Evolutionary conservation across 345 rosid genomes (phyloP), one percentile per base, ranked within the genome.

Genomic region (Syzygium aqueum): DNA sequence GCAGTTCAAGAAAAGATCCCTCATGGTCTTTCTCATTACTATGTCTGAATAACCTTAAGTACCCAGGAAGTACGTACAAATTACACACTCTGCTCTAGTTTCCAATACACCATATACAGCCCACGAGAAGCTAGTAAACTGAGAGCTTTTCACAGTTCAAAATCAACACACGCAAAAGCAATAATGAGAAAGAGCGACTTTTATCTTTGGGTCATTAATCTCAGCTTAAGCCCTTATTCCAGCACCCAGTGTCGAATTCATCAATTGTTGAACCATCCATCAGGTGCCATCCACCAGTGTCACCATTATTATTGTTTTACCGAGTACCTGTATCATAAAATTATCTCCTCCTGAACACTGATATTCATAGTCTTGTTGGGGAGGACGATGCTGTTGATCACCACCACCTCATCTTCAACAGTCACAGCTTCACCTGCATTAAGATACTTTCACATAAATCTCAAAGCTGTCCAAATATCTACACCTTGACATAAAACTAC

Each of bases 381-480:
- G 87, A 97, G 99, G 88, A 97, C 98, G 67, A 97, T 95, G 93
- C 99, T 87, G 89, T 93, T 96, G 28, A 94, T 92, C 89, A 97
- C 95, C 84, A 97, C 97, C 14, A 96, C 96, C 90, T 96, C 98
- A 89, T 97, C 99, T 92, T 97, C 99, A 52, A 97, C 99, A 2
- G 87, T 92, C 52, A 97, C 99, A 22, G 98, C 94, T 88, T 97
- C 99, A 30, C 99, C 99, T 97, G 91, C 25, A 85, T 27, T 88
- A 73, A 61, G 27, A 37, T 53, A 63, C 85, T 84, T 51, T 5
- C 27, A 43, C 13, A 30, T 65, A 7, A 49, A 19, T 77, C 52
- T 83, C 12, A 53, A 59, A 27, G 82, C 37, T 78, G 28, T 51
- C 30, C 53, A 14, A 67, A 65, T n/a, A 78, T 77, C 80, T 86